These are phyloP conservation scores for Canariomyces notabilis DNA, from an alignment of 2,329 filamentous ascomycete species.

Conservation along the genomic window DNA sequence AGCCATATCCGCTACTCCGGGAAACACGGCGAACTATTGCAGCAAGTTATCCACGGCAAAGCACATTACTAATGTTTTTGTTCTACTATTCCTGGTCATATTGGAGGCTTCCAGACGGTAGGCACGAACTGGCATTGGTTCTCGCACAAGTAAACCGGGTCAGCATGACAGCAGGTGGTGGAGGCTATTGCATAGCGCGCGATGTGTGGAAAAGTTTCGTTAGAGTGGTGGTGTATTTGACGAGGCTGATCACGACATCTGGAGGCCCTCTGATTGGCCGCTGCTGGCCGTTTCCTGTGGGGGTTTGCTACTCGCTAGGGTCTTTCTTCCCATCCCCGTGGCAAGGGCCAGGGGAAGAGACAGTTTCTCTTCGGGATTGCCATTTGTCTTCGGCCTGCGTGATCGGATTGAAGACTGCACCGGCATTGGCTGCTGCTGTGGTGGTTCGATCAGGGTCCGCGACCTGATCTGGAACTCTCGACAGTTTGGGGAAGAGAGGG, in stretches of 20 bases:
- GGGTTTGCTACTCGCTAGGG: conserved; percentile 12
- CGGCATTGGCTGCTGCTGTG: not conserved
- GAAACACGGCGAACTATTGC: not conserved
- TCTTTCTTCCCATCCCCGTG: conserved; percentile 9
- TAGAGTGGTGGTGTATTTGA: conserved; percentile 26
- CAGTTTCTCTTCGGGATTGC: not conserved
- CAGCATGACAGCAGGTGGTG: conserved; percentile 7
- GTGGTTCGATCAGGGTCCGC: not conserved
- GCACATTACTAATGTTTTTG: conserved; percentile 19
- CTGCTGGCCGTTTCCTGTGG: conserved; percentile 16
- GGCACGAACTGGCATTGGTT: conserved; percentile 14
- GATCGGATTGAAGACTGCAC: not conserved
- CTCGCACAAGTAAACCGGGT: conserved; percentile 8
- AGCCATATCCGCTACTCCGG: conserved; percentile 12
- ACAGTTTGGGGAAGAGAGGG: not conserved
- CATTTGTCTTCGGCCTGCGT: not conserved
- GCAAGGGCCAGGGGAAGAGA: conserved; percentile 6
- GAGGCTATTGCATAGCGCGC: conserved; percentile 16
- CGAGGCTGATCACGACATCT: conserved; percentile 27
- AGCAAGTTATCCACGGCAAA: conserved; percentile 7
- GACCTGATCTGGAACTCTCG: not conserved
- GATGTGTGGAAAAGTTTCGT: conserved; percentile 17
- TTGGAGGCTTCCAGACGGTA: conserved; percentile 2
- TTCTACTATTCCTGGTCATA: conserved; percentile 14
- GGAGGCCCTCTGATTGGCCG: conserved; percentile 22